phyloP scores from a whole-genome alignment of 2,329 filamentous ascomycete species.

The Xylaria digitata region DNA sequence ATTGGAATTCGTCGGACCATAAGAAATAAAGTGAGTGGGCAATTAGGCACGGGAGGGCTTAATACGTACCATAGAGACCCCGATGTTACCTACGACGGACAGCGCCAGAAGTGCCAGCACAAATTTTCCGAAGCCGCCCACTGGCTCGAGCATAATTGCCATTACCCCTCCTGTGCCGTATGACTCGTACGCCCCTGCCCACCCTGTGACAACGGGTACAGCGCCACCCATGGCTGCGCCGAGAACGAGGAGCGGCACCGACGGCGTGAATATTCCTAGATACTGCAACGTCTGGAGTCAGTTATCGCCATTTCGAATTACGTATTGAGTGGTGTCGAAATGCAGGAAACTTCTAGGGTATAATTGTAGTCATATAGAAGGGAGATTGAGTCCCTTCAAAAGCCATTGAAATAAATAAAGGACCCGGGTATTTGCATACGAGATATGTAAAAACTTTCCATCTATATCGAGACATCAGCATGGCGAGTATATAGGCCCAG shows the following conservation, averaged over 20 bases:
- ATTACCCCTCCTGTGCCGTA: constrained; percentile 43
- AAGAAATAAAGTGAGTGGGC: too few species aligned
- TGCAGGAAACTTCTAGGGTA: not conserved
- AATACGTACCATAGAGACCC: constrained; percentile 45
- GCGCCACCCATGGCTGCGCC: constrained; percentile 45
- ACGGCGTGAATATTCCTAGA: constrained; percentile 62
- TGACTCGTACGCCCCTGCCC: constrained; percentile 41
- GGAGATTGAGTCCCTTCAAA: too few species aligned
- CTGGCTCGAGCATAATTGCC: constrained; percentile 42
- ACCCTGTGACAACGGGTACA: constrained; percentile 39
- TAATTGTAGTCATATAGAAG: not conserved
- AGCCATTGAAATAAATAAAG: not conserved
- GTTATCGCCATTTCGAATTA: not conserved
- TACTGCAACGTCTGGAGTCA: constrained; percentile 49
- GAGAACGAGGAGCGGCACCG: constrained; percentile 61
- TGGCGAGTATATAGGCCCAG: too few species aligned
- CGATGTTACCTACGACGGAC: constrained; percentile 54
- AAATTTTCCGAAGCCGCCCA: constrained; percentile 53
- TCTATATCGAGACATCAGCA: constrained; percentile 19
- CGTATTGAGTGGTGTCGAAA: not conserved
- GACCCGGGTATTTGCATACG: not conserved
- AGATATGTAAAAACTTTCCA: constrained; percentile 59
- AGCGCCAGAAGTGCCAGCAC: constrained; percentile 54
- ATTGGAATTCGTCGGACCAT: too few species aligned
- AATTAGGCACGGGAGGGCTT: too few species aligned